Evolutionary conservation across 495 filamentous ascomycete species (phyloP).

Genomic region (Talaromyces adpressus): DNA sequence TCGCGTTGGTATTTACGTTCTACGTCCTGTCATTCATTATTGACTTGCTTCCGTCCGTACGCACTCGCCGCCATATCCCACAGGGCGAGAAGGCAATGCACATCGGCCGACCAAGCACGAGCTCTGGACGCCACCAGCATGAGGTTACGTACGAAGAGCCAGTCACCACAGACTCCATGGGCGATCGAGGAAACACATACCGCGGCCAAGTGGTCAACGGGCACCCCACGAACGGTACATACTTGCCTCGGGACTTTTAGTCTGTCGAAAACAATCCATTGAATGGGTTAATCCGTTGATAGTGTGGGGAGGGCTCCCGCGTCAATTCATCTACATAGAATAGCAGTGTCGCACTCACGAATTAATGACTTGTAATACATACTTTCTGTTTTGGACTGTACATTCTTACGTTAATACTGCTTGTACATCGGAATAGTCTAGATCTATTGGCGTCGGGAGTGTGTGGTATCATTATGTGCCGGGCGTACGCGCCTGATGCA

Average conservation of each 20-base stretch:
- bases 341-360: neutral
- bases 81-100: constrained; percentile 34
- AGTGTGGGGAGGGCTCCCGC: neutral
- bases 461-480: neutral
- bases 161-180: constrained; percentile 31
- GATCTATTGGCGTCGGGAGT: neutral
- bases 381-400: neutral
- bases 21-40: constrained; percentile 85
- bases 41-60: constrained; percentile 75
- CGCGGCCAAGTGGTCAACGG: neutral
- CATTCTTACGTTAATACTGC: neutral
- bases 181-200: constrained; percentile 10
- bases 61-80: constrained; percentile 47
- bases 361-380: neutral
- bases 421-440: neutral
- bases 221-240: neutral
- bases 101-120: constrained; percentile 13
- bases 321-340: neutral
- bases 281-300: neutral
- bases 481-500: neutral
- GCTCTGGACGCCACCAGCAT: constrained; percentile 4
- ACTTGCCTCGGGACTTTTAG: neutral
- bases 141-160: constrained; percentile 27
- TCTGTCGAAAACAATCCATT: neutral
- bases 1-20: constrained; percentile 84